Evolutionary conservation across 2,329 filamentous ascomycete genomes (phyloP).

Genomic region (Aspergillus sp.): DNA sequence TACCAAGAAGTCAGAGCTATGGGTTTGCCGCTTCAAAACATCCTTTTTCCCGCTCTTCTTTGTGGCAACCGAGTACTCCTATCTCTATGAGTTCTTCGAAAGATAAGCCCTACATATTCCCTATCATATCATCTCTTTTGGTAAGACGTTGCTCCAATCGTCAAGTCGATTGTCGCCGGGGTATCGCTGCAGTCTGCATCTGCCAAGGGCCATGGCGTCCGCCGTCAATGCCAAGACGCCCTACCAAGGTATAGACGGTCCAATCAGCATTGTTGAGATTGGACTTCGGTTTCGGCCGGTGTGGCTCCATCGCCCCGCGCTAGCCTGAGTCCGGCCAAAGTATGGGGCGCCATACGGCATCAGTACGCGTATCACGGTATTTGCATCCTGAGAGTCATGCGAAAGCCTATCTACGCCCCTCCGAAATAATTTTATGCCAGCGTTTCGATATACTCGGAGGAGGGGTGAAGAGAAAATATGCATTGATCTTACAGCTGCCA

Average conservation of each 20-base stretch:
- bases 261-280: background rate
- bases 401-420: background rate
- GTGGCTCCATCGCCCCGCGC: background rate
- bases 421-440: too few species aligned
- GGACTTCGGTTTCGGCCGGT: background rate
- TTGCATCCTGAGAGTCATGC: background rate
- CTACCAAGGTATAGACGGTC: background rate
- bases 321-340: background rate
- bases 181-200: background rate
- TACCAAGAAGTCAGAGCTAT: background rate
- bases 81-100: background rate
- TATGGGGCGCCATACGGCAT: background rate
- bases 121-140: background rate
- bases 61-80: background rate
- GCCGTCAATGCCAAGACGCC: background rate
- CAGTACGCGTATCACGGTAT: background rate
- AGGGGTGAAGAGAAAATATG: too few species aligned
- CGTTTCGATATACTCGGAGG: too few species aligned
- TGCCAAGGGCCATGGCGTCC: constrained; percentile 1
- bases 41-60: background rate
- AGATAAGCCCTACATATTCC: background rate
- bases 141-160: background rate
- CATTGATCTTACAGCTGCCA: too few species aligned
- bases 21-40: background rate
- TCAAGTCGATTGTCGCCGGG: background rate